Evolutionary conservation across 148 eudicot species (phyloP).

Genomic region (Rheum nobile): DNA sequence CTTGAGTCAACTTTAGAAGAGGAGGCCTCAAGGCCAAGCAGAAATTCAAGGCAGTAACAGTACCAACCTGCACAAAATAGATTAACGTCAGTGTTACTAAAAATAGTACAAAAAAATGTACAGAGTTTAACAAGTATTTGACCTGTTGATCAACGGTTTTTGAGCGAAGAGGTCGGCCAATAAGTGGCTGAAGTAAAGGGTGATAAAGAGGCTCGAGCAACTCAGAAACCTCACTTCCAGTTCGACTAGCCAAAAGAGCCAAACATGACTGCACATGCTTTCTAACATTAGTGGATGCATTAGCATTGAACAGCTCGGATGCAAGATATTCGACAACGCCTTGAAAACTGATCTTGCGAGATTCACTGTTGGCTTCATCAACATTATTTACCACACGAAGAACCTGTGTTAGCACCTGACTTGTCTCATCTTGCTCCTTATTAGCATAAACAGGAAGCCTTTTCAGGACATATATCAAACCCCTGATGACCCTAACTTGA

Average conservation of each 20-base stretch:
- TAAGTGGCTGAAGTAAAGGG: slow-evolving; percentile 84
- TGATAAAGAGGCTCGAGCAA: slow-evolving; percentile 94
- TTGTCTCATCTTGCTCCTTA: slow-evolving; percentile 94
- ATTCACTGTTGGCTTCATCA: slow-evolving; percentile 93
- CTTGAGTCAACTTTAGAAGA: slow-evolving; percentile 84
- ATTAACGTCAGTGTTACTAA: neutral
- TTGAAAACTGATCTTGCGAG: slow-evolving; percentile 81
- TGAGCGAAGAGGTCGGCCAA: slow-evolving; percentile 71
- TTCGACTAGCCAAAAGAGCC: slow-evolving; percentile 94
- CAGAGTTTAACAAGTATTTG: neutral
- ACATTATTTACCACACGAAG: slow-evolving; percentile 97
- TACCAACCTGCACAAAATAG: slow-evolving; percentile 61
- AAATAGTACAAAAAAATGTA: neutral
- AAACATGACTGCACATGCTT: slow-evolving; percentile 93
- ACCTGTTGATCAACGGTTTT: slow-evolving; percentile 99
- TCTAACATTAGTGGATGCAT: slow-evolving; percentile 70
- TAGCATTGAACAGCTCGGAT: slow-evolving; percentile 77
- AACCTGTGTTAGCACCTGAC: slow-evolving; percentile 88
- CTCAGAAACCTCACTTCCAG: slow-evolving; percentile 97
- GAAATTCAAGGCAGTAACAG: slow-evolving; percentile 89
- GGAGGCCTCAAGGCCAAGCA: slow-evolving; percentile 99
- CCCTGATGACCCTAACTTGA: slow-evolving; percentile 75
- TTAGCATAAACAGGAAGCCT: slow-evolving; percentile 86
- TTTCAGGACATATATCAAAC: slow-evolving; percentile 81
- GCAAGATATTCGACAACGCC: slow-evolving; percentile 94